Evolutionary conservation across 495 filamentous ascomycete species (phyloP), one percentile per base, ranked within the genome.

Genomic region (Neurospora tetrasperma): DNA sequence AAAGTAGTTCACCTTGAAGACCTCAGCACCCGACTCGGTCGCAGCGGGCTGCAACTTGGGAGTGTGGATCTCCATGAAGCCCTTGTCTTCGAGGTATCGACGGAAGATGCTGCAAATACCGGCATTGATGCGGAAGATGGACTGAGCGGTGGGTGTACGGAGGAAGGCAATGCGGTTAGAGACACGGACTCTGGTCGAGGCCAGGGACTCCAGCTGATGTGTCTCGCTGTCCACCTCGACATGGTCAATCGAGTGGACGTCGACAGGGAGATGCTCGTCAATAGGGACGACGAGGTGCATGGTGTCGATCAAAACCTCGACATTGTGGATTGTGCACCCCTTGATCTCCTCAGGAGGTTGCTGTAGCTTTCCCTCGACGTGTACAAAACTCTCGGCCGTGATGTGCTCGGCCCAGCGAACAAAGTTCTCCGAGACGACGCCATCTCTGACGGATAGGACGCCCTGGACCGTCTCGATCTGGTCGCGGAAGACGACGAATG

Each of bases 1-100:
- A 84, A 98, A 98, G 82, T 98, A 98, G 76, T 94, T 91, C 69
- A 96, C 88, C 79, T 93, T 91, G 85, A 98, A 98, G n/a, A 98
- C 94, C 71, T 91, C 91, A 69, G 94, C 93, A 69, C 95, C 95
- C 72, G 94, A 96, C 82, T 98, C 95, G 5, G 94, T 95, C 5
- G 95, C 94, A 35, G 92, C 92, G 38, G 92, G 92, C 75, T 94
- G 93, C 43, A 98, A 82, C 84, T 97, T 97, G 62, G 95, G 93
- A 0, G 94, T 96, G 80, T 96, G 93, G 77, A 98, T 95, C 87
- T 96, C 94, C 75, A 94, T 90, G 75, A 97, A 97, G 23, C 89
- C 90, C 75, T 92, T 88, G 74, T 87, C 85, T 73, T 92, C 87
- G 73, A 98, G 90, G 74, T 92, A 91, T 16, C 89, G 85, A 16